Evolutionary conservation across 441 rosid genomes (phyloP).

Genomic region (Hura crepitans): DNA sequence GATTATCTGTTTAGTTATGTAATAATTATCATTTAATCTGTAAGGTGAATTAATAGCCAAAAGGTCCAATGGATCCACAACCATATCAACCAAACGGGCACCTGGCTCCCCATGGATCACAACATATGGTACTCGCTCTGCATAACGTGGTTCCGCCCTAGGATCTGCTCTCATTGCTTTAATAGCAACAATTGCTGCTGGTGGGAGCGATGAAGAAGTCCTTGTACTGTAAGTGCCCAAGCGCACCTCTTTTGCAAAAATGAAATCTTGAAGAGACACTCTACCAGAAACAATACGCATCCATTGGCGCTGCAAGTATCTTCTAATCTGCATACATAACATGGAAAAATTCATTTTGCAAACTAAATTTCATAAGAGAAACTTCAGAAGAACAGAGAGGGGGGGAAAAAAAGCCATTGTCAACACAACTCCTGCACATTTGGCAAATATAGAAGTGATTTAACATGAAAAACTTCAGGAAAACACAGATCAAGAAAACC

Average conservation of each 20-base stretch:
- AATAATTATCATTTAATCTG: slow-evolving; percentile 80
- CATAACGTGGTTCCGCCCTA: slow-evolving; percentile 89
- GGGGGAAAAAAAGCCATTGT: background rate
- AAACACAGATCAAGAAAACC: too few species aligned
- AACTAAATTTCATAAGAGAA: slow-evolving; percentile 13
- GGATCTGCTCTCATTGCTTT: slow-evolving; percentile 84
- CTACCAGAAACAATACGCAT: slow-evolving; percentile 78
- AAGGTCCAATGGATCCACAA: slow-evolving; percentile 84
- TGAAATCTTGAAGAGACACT: slow-evolving; percentile 83
- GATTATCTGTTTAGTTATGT: slow-evolving; percentile 90
- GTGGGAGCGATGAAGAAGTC: slow-evolving; percentile 69
- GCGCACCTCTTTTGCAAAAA: slow-evolving; percentile 97
- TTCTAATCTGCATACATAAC: slow-evolving; percentile 51
- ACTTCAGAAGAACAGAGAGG: background rate
- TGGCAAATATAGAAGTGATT: too few species aligned
- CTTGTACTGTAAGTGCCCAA: slow-evolving; percentile 77
- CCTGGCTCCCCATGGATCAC: slow-evolving; percentile 97
- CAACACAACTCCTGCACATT: background rate
- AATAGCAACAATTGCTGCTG: slow-evolving; percentile 88
- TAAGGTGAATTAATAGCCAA: slow-evolving; percentile 71
- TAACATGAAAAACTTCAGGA: too few species aligned
- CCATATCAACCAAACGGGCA: slow-evolving; percentile 90
- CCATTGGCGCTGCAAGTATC: slow-evolving; percentile 87
- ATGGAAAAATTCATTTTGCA: background rate
- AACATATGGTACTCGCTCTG: slow-evolving; percentile 81